Conservation (phyloP, 176 grass and related monocot genomes). For the Melocanna baccifera region DNA sequence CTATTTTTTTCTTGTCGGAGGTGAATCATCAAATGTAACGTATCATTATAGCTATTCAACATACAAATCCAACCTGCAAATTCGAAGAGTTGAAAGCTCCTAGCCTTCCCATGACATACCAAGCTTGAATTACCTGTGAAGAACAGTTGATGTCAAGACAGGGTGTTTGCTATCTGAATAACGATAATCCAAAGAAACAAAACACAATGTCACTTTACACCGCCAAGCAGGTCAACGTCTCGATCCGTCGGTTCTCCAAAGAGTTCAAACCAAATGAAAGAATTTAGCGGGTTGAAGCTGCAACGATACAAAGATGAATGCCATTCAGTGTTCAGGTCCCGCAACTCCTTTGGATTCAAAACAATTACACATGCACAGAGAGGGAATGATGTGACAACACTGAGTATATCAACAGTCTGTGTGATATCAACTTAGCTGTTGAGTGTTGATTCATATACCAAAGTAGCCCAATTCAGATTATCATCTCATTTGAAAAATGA, state of each 20-base stretch:
- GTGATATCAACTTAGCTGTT: not conserved
- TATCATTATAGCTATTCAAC: not conserved
- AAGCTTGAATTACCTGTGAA: constrained; percentile 82
- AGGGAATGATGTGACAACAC: not conserved
- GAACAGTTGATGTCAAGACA: not conserved
- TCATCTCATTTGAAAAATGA: not conserved
- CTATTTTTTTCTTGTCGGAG: not conserved
- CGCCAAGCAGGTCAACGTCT: constrained; percentile 80
- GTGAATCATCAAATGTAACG: not conserved
- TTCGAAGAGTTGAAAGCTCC: constrained; percentile 91
- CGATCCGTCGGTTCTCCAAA: constrained; percentile 81
- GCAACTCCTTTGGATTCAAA: not conserved
- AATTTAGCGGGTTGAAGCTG: constrained; percentile 81
- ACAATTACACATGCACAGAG: not conserved
- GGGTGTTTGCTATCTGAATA: not conserved
- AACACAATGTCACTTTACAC: constrained; percentile 57
- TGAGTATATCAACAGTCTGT: not conserved
- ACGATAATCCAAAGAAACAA: constrained; percentile 22
- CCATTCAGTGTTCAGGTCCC: not conserved
- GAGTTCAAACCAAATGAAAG: constrained; percentile 92
- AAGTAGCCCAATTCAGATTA: not conserved
- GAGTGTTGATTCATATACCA: not conserved
- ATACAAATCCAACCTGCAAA: constrained; percentile 71
- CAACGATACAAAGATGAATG: constrained; percentile 22
- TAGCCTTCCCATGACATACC: constrained; percentile 94